Evolutionary conservation across 768 basidiomycete species (phyloP).

Genomic region (Termitomyces sp.): DNA sequence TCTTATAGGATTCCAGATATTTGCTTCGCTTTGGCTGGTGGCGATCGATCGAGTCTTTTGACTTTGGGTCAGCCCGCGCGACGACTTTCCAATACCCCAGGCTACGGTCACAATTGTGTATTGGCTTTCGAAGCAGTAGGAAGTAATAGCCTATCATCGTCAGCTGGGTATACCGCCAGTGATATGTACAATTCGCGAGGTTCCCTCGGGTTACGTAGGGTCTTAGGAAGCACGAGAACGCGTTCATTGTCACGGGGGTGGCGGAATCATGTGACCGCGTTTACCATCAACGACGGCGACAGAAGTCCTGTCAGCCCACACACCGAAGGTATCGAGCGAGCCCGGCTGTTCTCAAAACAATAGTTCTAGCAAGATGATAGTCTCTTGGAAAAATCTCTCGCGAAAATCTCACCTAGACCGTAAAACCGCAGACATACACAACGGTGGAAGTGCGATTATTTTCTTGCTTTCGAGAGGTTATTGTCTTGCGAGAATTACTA

Average conservation of each 20-base stretch:
- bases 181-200: background rate
- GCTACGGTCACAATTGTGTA: too few species aligned
- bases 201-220: background rate
- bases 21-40: constrained; percentile 17
- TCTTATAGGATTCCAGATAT: constrained; percentile 22
- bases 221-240: background rate
- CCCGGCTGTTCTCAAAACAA: background rate
- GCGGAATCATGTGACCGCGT: constrained; percentile 12
- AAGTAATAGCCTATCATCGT: too few species aligned
- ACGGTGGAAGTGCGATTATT: too few species aligned
- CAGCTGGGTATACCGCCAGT: too few species aligned
- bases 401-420: too few species aligned
- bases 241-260: too few species aligned
- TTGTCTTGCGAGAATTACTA: too few species aligned
- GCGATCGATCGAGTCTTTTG: constrained; percentile 14
- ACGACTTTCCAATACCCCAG: background rate
- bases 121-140: background rate
- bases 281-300: background rate
- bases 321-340: background rate
- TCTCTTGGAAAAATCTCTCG: too few species aligned
- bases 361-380: too few species aligned
- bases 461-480: too few species aligned
- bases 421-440: too few species aligned
- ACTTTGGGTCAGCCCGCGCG: constrained; percentile 9
- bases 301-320: too few species aligned